A percentile compares a stretch with the other conserved stretches of the same genome.
phyloP scores from a whole-genome alignment of 108 stramenopile species.

The Asterionellopsis glacialis region DNA sequence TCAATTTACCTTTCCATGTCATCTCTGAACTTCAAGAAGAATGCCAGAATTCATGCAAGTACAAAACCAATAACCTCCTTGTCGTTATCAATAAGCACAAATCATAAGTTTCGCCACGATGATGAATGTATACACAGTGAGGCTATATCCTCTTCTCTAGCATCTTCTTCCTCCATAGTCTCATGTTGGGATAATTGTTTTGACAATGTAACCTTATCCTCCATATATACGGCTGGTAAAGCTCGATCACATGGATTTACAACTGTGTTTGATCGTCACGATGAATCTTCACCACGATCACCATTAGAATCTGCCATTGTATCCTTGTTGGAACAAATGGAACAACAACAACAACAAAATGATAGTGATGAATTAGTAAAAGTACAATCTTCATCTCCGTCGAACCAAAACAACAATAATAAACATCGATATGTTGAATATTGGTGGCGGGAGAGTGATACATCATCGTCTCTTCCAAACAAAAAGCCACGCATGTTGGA shows the following conservation, averaged over 20 bases:
- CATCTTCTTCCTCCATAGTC: not conserved
- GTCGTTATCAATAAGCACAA: too few species aligned
- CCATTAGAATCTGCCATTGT: not conserved
- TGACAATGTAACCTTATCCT: not conserved
- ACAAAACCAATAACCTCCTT: too few species aligned
- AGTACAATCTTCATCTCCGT: too few species aligned
- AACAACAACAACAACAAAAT: not conserved
- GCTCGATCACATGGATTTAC: not conserved
- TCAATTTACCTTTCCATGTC: too few species aligned
- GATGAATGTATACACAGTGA: too few species aligned
- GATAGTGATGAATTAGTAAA: not conserved
- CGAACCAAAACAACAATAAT: too few species aligned
- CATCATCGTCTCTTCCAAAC: too few species aligned
- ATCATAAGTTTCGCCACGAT: too few species aligned
- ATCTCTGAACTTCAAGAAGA: too few species aligned
- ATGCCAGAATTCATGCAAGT: too few species aligned
- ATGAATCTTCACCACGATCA: not conserved
- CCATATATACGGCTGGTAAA: not conserved
- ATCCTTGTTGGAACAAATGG: not conserved
- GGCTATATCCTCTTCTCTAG: too few species aligned
- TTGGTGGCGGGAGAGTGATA: not conserved
- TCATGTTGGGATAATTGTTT: not conserved
- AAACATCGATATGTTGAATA: constrained; percentile 5
- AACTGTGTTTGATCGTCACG: not conserved
- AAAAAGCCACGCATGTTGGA: constrained; percentile 1